Base-by-base conservation (phyloP, 371 early-diverging fungal species). In the Basidiobolus meristosporus region DNA sequence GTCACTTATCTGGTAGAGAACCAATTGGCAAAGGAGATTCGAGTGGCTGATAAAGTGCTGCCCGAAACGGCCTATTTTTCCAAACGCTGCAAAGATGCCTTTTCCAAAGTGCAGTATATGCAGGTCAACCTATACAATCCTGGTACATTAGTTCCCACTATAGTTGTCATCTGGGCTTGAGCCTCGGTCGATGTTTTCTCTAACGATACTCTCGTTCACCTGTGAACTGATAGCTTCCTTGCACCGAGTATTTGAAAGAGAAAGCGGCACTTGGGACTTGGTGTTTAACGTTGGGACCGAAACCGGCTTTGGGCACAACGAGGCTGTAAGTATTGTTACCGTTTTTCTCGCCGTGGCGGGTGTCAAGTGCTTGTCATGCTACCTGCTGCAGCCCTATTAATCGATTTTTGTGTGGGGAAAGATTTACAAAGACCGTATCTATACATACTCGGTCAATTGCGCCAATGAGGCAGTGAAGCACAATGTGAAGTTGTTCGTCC, bases 11-110 rank as follows among this genome's bases (percentile, higher is more conserved):
- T 89, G 14, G 60, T 82, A 17, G 60, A 65, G 23, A 72, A 76
- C 48, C 56, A 74, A 23, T 56, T 82, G 6, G 76, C 68, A 4
- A 50, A 53, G 2, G 46, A 58, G 44, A 69, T 92, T 39, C 70
- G 87, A 17, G 91, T 89, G 5, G 78, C 73, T n/a, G 93, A 92
- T 63, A 92, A 92, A 56, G 70, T 65, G 19, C 56, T 90, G 7
- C 89, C 89, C 7, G 69, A 82, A 39, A 86, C 87, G 12, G 78
- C 89, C 12, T 34, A 16, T 14, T 18, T 34, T 12, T 34, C 34
- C 12, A 4, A 12, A 4, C 34, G 34, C 4, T 34, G 34, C 18
- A 14, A 18, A 7, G 16, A 18, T 34, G 34, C 34, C 5, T 34
- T 34, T 12, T 14, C 4, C 6, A 18, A 34, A n/a, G 12, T 34